Percentiles rank a stretch among this genome's conserved stretches.
Conservation (phyloP, 805 yeast species). For the Metschnikowia drakensbergensis region DNA sequence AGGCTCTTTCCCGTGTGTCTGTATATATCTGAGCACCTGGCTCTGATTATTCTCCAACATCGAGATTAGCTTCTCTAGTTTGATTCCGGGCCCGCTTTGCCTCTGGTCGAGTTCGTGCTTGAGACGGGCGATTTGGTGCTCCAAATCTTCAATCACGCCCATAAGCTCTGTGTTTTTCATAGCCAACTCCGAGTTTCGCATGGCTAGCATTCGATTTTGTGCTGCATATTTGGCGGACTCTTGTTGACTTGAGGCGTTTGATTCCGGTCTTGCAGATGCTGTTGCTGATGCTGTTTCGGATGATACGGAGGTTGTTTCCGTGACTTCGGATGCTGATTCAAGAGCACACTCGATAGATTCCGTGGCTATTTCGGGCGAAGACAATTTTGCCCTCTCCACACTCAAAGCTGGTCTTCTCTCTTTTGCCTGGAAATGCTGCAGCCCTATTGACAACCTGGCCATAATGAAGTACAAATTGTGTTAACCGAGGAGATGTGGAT, state of each 20-base stretch:
- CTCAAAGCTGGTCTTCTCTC: slow-evolving; percentile 2
- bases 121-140: slow-evolving; percentile 41
- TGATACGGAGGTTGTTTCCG: neutral
- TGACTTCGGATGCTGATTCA: neutral
- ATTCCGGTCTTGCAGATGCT: neutral
- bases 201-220: slow-evolving; percentile 62
- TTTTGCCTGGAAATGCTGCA: slow-evolving; percentile 12
- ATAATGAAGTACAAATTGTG: slow-evolving; percentile 6
- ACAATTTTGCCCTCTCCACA: neutral
- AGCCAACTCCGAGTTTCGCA: slow-evolving; percentile 51
- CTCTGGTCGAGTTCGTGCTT: slow-evolving; percentile 2
- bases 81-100: neutral
- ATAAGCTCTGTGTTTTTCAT: slow-evolving; percentile 52
- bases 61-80: neutral
- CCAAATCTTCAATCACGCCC: slow-evolving; percentile 44
- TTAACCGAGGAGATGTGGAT: slow-evolving; percentile 1
- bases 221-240: slow-evolving; percentile 21
- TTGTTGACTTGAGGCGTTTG: neutral
- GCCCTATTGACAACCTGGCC: slow-evolving; percentile 16
- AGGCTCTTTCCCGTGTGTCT: neutral
- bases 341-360: neutral
- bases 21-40: slow-evolving; percentile 1
- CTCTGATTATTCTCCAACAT: neutral
- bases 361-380: neutral
- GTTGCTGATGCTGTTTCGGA: neutral